Base-by-base conservation (phyloP, 495 filamentous ascomycete genomes). In the Friedmanniomyces simplex region DNA sequence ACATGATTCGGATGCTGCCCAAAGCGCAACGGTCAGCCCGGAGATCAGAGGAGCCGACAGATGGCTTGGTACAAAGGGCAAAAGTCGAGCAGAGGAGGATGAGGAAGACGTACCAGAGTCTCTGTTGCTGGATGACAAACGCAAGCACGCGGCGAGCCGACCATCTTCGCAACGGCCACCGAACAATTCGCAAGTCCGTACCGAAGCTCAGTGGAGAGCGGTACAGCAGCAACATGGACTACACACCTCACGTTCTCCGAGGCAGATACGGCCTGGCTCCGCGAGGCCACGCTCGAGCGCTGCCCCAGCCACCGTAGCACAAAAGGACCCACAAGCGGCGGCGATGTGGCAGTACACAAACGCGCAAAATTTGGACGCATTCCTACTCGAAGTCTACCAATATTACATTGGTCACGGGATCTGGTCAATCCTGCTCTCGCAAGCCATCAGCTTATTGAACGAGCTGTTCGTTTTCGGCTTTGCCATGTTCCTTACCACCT, bases 301-400 rank as follows among this genome's bases (percentile, higher is more conserved):
- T 37, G 34, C 28, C 22, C 6, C 45, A 11, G 2, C 28, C 25
- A 24, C 45, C 2, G 2, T 43, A 13, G 2, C 41, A 18, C 60
- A 54, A 42, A 30, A 76, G 36, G 82, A 84, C 65, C 84, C 85
- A 13, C 87, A 84, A 71, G 83, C 90, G 63, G 88, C 83, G 69
- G 91, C 93, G 2, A 84, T 95, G 79, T 97, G 91, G 86, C 84
- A 85, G 67, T 98, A 93, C 89, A 87, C 87, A 55, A 96, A 96
- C 66, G 88, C 95, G 30, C 80, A 83, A 45, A 93, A 97, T 66
- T 73, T 98, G 57, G 93, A 98, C 68, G 85, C 83, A 58, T 97
- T 96, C 68, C 78, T 98, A 46, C 77, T 80, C 60, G 86, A 95
- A 54, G 91, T 96, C 24, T 98, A 97, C 68, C 77, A 83, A 42